phyloP scores from a whole-genome alignment of 208 protist genomes.

The Chromosphaera perkinsii region DNA sequence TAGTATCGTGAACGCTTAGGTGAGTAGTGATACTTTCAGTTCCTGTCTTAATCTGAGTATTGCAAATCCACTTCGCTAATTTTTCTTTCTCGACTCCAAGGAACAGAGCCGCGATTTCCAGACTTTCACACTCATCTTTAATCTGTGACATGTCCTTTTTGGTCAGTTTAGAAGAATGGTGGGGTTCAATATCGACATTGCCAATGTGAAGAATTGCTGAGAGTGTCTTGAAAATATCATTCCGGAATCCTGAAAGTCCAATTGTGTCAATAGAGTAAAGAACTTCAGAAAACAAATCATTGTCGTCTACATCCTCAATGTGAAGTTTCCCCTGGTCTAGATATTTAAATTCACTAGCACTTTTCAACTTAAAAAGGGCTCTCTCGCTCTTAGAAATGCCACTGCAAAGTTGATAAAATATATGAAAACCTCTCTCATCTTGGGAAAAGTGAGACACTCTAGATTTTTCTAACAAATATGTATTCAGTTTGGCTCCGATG shows the following conservation, averaged over 20 bases:
- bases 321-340: no score
- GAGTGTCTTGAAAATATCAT: neutral
- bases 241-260: no score
- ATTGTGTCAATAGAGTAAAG: neutral
- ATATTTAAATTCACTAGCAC: no score
- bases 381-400: no score
- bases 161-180: no score
- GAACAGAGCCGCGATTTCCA: neutral
- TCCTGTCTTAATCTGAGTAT: neutral
- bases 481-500: slow-evolving; percentile 12
- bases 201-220: slow-evolving; percentile 7
- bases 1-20: neutral
- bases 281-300: neutral
- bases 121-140: neutral
- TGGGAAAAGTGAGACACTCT: slow-evolving; percentile 60
- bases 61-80: neutral
- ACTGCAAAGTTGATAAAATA: slow-evolving; percentile 91
- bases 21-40: neutral
- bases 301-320: neutral
- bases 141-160: no score
- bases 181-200: neutral
- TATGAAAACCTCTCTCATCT: slow-evolving; percentile 88
- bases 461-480: slow-evolving; percentile 30
- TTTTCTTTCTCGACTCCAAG: neutral
- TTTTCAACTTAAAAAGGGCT: no score